Base-by-base conservation (phyloP, 495 filamentous ascomycete genomes). In the Saxophila tyrrhenica region DNA sequence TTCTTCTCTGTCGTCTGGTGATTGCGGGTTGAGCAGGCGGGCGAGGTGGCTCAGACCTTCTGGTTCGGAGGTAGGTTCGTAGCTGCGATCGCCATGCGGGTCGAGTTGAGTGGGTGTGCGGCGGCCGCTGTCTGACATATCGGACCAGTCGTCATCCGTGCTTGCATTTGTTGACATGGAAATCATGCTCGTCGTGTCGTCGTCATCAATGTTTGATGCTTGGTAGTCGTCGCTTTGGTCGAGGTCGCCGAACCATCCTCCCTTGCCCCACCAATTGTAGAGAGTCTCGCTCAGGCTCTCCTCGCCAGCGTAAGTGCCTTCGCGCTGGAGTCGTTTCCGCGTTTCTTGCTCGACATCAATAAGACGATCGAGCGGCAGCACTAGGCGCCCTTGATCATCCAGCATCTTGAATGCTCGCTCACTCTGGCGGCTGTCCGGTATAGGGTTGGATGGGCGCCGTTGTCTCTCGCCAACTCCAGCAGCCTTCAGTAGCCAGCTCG, bases 291-390 rank as follows among this genome's bases (percentile, higher is more conserved):
- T 83, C 3, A 95, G 68, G 43, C 79, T 78, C n/a, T 75, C 71
- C 48, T 91, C 88, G 44, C 32, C 45, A 16, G 25, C 48, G 39
- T 54, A 51, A n/a, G 49, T 54, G 10, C 49, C 60, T 5, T 20
- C 48, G 43, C 52, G 48, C 58, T 68, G 53, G 43, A 79, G 56
- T 45, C 83, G 73, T 47, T 76, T 77, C 43, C 86, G 75, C 59
- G 87, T 79, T 60, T 89, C 84, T 0, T 68, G 69, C 63, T 94
- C 89, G 1, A 92, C 84, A 56, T 92, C 87, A n/a, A 87, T 77
- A 17, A 82, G 73, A 17, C 79, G 72, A 51, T 78, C 71, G 1
- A 69, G 70, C 0, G 85, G 80, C 16, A 83, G 59, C 48, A 67
- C 68, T 25, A 87, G 68, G 35, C 75, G 65, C n/a, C 78, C 79